These are phyloP conservation scores for Mycena leptocephala DNA, from an alignment of 768 basidiomycete species.

Conservation along the genomic window DNA sequence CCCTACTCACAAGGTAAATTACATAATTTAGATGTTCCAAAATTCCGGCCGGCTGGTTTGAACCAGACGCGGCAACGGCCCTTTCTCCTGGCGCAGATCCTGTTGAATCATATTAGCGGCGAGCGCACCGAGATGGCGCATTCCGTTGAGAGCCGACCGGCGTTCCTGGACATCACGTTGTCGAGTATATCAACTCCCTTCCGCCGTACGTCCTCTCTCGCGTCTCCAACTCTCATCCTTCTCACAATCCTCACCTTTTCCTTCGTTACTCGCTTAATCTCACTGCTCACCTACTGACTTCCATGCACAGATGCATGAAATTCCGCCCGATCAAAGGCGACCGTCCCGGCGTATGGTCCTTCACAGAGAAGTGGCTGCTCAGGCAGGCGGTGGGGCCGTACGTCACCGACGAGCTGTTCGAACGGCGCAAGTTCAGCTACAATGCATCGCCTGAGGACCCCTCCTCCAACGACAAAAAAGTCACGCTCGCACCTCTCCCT, in stretches of 20 bases:
- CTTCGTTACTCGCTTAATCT: too few species aligned
- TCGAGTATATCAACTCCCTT: conserved; percentile 15
- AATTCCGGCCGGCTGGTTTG: too few species aligned
- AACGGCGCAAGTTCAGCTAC: background rate
- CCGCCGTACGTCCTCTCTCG: conserved; percentile 17
- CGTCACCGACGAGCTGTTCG: conserved; percentile 30
- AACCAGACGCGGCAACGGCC: too few species aligned
- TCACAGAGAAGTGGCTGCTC: conserved; percentile 32
- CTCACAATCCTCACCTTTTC: too few species aligned
- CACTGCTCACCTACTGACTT: too few species aligned
- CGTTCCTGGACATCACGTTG: conserved; percentile 27
- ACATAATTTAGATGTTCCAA: too few species aligned
- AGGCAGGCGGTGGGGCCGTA: conserved; percentile 30
- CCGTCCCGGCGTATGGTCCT: background rate
- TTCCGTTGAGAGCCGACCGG: conserved; percentile 25
- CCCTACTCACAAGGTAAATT: too few species aligned
- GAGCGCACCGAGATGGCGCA: conserved; percentile 32
- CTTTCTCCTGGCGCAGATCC: background rate
- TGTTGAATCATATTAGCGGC: conserved; percentile 21
- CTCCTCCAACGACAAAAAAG: too few species aligned
- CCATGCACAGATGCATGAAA: conserved; percentile 11
- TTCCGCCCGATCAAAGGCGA: background rate
- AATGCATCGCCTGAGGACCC: background rate
- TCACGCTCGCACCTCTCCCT: background rate
- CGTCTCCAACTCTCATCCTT: background rate